Percentiles rank a stretch among this genome's conserved stretches.
Conservation (phyloP, 2,329 filamentous ascomycete species). For the Fusarium denticulatum region DNA sequence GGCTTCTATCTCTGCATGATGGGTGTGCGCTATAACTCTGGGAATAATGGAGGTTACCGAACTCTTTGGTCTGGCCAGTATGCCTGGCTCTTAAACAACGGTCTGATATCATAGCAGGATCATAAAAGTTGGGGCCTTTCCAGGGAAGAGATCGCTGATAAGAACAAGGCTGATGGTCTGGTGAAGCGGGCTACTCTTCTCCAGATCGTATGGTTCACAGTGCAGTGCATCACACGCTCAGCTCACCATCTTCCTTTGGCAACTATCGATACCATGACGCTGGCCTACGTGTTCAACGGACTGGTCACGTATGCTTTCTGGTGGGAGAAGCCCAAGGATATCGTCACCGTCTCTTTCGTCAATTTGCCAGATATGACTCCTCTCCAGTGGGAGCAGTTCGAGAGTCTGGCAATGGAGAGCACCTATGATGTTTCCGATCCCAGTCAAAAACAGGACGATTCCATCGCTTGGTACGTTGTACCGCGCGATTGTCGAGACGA, state of each 20-base stretch:
- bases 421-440: not conserved
- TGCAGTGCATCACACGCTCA: constrained; percentile 1
- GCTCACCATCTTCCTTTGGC: constrained; percentile 4
- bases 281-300: constrained; percentile 14
- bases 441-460: not conserved
- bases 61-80: not conserved
- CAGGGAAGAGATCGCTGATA: constrained; percentile 4
- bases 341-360: constrained; percentile 1
- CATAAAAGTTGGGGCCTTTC: not conserved
- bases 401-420: constrained; percentile 9
- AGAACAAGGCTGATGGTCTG: constrained; percentile 8
- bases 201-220: constrained; percentile 8
- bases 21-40: not conserved
- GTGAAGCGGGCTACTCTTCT: constrained; percentile 9
- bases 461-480: constrained; percentile 18
- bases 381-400: not conserved
- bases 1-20: constrained; percentile 8
- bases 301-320: constrained; percentile 5
- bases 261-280: constrained; percentile 8
- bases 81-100: constrained; percentile 12
- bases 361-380: constrained; percentile 1
- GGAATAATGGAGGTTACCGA: not conserved
- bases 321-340: constrained; percentile 21
- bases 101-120: not conserved
- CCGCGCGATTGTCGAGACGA: constrained; percentile 11